Evolutionary conservation across 352 stramenopile genomes (phyloP).

Genomic region (Globisporangium canariense): DNA sequence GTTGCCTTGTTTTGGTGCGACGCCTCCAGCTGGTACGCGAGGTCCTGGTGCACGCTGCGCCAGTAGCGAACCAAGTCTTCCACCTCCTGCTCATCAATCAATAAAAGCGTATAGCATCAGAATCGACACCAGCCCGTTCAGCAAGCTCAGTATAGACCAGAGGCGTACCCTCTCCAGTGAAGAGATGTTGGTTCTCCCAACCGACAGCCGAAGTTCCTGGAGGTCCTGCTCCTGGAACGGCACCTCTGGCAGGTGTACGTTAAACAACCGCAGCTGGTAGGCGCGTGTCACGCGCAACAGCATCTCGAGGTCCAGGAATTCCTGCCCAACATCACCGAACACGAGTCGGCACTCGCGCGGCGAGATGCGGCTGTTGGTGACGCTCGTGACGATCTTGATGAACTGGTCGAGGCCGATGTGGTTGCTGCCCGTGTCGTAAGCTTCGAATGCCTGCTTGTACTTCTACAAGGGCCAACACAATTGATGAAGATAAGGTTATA

Average conservation of each 20-base stretch:
- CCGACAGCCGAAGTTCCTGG: slow-evolving; percentile 39
- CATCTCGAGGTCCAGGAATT: slow-evolving; percentile 56
- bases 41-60: slow-evolving; percentile 41
- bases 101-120: not conserved
- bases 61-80: slow-evolving; percentile 67
- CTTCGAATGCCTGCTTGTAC: slow-evolving; percentile 49
- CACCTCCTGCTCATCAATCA: slow-evolving; percentile 31
- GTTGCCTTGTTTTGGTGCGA: slow-evolving; percentile 62
- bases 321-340: slow-evolving; percentile 55
- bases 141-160: not conserved
- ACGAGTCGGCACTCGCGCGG: slow-evolving; percentile 58
- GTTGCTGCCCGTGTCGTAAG: slow-evolving; percentile 36
- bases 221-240: slow-evolving; percentile 43
- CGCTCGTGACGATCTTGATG: slow-evolving; percentile 62
- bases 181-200: slow-evolving; percentile 54
- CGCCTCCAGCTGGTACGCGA: slow-evolving; percentile 50
- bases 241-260: slow-evolving; percentile 48
- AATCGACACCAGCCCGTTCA: not conserved
- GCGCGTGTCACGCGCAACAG: slow-evolving; percentile 50
- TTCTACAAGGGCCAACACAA: slow-evolving; percentile 17
- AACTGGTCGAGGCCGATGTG: slow-evolving; percentile 72
- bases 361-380: slow-evolving; percentile 44
- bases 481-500: not conserved
- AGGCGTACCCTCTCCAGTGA: slow-evolving; percentile 34
- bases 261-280: slow-evolving; percentile 61